phyloP scores from a whole-genome alignment of 768 basidiomycete species.

The Ephemerocybe angulata region DNA sequence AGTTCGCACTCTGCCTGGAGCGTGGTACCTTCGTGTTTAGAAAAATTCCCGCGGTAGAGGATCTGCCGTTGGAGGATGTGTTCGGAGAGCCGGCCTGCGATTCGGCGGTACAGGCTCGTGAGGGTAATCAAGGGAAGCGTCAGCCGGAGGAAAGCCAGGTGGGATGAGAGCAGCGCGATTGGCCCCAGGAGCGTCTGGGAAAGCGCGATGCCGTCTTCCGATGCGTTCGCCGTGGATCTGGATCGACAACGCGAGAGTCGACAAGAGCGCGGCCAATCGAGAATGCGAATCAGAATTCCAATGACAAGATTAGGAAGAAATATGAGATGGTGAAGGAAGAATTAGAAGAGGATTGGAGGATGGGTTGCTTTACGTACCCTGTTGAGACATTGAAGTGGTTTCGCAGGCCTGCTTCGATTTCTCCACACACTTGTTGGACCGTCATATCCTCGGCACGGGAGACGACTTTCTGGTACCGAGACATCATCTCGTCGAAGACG shows the following conservation, averaged over 20 bases:
- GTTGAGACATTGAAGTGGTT: slow-evolving; percentile 59
- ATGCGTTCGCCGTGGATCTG: slow-evolving; percentile 2
- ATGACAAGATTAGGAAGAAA: background rate
- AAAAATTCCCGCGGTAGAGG: slow-evolving; percentile 70
- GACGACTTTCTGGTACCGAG: slow-evolving; percentile 56
- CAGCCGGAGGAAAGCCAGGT: slow-evolving; percentile 63
- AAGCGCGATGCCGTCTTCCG: slow-evolving; percentile 26
- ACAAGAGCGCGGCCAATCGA: too few species aligned
- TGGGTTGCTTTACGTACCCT: slow-evolving; percentile 29
- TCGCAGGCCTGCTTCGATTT: slow-evolving; percentile 75
- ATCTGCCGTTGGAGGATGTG: slow-evolving; percentile 84
- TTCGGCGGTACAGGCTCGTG: slow-evolving; percentile 69
- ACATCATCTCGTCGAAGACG: slow-evolving; percentile 76
- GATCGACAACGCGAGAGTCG: too few species aligned
- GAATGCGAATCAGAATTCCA: too few species aligned
- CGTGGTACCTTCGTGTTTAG: slow-evolving; percentile 52
- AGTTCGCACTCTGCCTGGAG: slow-evolving; percentile 72
- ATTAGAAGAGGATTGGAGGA: background rate
- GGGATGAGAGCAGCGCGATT: slow-evolving; percentile 76
- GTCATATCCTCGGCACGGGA: slow-evolving; percentile 85
- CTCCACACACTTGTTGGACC: slow-evolving; percentile 74
- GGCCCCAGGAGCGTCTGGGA: slow-evolving; percentile 72
- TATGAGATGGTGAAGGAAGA: background rate
- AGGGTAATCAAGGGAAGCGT: slow-evolving; percentile 58
- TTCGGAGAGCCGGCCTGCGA: slow-evolving; percentile 64